Percentiles rank a stretch among this genome's conserved stretches.
phyloP scores from a whole-genome alignment of 257 asterid species.

The Solanum sparsipilum region DNA sequence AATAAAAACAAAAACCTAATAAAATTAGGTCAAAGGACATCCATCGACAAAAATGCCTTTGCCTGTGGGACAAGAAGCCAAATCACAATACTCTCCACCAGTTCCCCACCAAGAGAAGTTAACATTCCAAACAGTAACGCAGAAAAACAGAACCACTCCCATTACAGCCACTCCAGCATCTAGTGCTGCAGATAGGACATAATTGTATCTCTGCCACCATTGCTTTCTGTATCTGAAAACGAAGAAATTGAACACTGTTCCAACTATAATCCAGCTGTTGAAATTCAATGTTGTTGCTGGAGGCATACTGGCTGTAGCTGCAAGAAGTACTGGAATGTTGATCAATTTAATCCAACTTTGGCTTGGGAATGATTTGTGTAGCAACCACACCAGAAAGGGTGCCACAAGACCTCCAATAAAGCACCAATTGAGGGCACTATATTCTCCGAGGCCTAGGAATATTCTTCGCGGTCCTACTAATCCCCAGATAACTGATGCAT shows the following conservation, averaged over 20 bases:
- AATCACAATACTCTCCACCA: slow-evolving; percentile 36
- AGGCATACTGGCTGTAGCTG: slow-evolving; percentile 48
- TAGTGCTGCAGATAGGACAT: slow-evolving; percentile 58
- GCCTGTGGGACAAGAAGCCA: slow-evolving; percentile 57
- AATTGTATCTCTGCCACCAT: slow-evolving; percentile 79
- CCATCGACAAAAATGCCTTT: slow-evolving; percentile 42
- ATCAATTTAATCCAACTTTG: slow-evolving; percentile 47
- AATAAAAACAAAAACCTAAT: neutral
- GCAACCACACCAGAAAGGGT: slow-evolving; percentile 34
- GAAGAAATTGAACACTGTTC: slow-evolving; percentile 38
- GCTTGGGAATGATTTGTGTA: slow-evolving; percentile 36
- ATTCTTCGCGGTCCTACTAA: slow-evolving; percentile 54
- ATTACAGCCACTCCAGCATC: slow-evolving; percentile 78
- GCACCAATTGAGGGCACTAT: slow-evolving; percentile 53
- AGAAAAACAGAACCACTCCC: slow-evolving; percentile 46
- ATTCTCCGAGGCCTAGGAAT: slow-evolving; percentile 43
- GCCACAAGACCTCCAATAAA: slow-evolving; percentile 47
- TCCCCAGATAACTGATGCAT: slow-evolving; percentile 85
- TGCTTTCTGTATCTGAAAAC: slow-evolving; percentile 41
- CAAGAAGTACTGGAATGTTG: slow-evolving; percentile 55
- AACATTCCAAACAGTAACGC: slow-evolving; percentile 7
- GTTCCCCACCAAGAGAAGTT: slow-evolving; percentile 51
- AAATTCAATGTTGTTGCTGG: slow-evolving; percentile 59
- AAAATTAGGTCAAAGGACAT: slow-evolving; percentile 39
- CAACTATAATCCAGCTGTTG: slow-evolving; percentile 55